Evolutionary conservation across 768 basidiomycete genomes (phyloP).

Genomic region (Lactifluus echinatus): DNA sequence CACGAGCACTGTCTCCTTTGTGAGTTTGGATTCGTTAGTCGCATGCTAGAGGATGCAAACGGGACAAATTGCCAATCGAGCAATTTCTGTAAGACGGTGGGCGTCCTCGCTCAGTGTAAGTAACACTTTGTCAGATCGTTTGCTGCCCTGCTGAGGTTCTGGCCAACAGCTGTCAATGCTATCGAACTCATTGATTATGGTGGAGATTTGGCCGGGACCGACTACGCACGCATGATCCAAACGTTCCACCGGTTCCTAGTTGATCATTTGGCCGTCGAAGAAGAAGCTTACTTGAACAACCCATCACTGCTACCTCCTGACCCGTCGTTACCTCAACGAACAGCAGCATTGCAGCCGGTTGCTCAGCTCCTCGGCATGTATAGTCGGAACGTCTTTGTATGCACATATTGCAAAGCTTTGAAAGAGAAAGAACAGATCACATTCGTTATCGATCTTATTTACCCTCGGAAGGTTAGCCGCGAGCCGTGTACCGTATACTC

Average conservation of each 20-base stretch:
- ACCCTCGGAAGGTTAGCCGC: conserved; percentile 66
- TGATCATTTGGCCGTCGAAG: conserved; percentile 74
- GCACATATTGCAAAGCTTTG: conserved; percentile 62
- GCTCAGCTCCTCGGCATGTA: conserved; percentile 82
- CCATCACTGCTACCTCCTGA: conserved; percentile 37
- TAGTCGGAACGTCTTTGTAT: conserved; percentile 66
- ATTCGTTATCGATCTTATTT: conserved; percentile 78
- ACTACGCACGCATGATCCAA: conserved; percentile 87
- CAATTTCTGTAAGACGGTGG: conserved; percentile 94
- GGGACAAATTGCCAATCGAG: conserved; percentile 94
- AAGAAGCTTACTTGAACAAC: conserved; percentile 54
- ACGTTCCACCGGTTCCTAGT: conserved; percentile 90
- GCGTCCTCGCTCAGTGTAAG: conserved; percentile 78
- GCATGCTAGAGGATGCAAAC: conserved; percentile 92
- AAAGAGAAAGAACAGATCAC: conserved; percentile 70
- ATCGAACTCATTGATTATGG: conserved; percentile 89
- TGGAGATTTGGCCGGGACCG: conserved; percentile 58
- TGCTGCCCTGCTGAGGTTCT: conserved; percentile 20
- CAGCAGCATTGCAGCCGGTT: conserved; percentile 49
- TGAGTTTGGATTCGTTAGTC: conserved; percentile 87
- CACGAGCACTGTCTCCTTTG: conserved; percentile 91
- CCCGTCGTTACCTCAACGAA: conserved; percentile 21
- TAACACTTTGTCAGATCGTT: not conserved
- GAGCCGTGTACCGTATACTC: not conserved
- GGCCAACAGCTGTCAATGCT: conserved; percentile 50